Base-by-base conservation (phyloP, 2,329 filamentous ascomycete genomes). In the Incumbomyces lentus region DNA sequence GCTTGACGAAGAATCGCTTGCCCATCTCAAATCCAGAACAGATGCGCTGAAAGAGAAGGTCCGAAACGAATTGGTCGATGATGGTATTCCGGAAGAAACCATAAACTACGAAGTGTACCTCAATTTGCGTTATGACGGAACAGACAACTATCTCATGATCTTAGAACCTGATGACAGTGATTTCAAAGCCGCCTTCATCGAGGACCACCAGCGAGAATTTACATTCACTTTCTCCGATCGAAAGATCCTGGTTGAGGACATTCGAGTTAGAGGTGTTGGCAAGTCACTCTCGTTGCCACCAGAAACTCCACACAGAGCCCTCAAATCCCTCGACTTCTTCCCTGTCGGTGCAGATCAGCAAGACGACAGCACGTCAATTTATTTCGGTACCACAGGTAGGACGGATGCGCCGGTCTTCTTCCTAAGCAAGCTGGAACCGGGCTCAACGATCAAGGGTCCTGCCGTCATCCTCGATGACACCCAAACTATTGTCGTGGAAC, bases 401-500 rank as follows among this genome's bases (percentile, higher is more conserved):
- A 68, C 75, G 51, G 75, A 88, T 14, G 94, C 88, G 0, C 81
- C 86, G 0, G 78, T 95, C 41, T 95, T 87, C 66, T 87, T 84
- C 63, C 75, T 95, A 0, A 79, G 84, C 51, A 76, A 86, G 49
- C 70, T 95, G 7, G 68, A 71, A 1, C 71, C 86, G 5, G 86
- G 88, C 2, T 80, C 88, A 50, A 76, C 78, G 14, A 71, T 95
- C 45, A 70, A 73, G 41, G 89, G 89, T 0, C 89, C 89, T 1
- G 88, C 88, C 0, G 86, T 95, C 65, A 75, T 95, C 49, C 86
- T 86, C 1, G 89, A 70, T 51, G 63, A 64, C 11, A 68, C 58
- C 10, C 90, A 95, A 64, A 96, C 90, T 0, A 92, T 96, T 52
- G 86, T 95, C 0, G 81, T 95, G 2, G 85, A 86, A 0, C 90